Conservation (phyloP, 208 protist genomes). For the Leishmania lainsoni region DNA sequence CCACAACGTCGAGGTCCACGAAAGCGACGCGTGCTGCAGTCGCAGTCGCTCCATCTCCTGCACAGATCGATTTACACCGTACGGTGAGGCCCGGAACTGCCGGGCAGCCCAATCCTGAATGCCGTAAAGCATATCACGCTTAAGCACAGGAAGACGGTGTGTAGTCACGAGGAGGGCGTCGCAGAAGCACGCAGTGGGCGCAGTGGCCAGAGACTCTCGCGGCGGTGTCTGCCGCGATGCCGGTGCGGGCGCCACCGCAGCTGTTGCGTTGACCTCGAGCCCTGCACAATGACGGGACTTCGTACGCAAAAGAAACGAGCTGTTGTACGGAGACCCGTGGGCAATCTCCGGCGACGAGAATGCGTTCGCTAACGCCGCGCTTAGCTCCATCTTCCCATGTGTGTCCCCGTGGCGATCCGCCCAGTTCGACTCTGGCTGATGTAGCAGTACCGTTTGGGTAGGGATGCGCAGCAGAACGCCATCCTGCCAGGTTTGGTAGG, state of each 20-base stretch:
- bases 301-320: slow-evolving; percentile 29
- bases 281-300: slow-evolving; percentile 23
- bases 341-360: slow-evolving; percentile 29
- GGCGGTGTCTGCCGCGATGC: not conserved
- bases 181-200: slow-evolving; percentile 30
- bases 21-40: slow-evolving; percentile 6
- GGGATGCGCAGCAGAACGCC: slow-evolving; percentile 28
- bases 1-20: slow-evolving; percentile 16
- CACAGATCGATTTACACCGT: slow-evolving; percentile 15
- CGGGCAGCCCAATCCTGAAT: slow-evolving; percentile 32
- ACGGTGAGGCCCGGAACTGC: slow-evolving; percentile 23
- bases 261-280: not conserved
- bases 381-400: slow-evolving; percentile 24
- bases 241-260: not conserved
- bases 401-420: slow-evolving; percentile 21
- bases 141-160: slow-evolving; percentile 17
- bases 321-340: slow-evolving; percentile 27
- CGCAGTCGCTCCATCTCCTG: slow-evolving; percentile 26
- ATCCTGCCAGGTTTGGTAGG: slow-evolving; percentile 20
- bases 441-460: slow-evolving; percentile 33
- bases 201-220: not conserved
- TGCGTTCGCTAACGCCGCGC: slow-evolving; percentile 28
- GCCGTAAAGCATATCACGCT: slow-evolving; percentile 18
- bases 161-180: slow-evolving; percentile 29
- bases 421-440: slow-evolving; percentile 21